Base-by-base conservation (phyloP, 768 basidiomycete genomes). In the Podaxis sp. region DNA sequence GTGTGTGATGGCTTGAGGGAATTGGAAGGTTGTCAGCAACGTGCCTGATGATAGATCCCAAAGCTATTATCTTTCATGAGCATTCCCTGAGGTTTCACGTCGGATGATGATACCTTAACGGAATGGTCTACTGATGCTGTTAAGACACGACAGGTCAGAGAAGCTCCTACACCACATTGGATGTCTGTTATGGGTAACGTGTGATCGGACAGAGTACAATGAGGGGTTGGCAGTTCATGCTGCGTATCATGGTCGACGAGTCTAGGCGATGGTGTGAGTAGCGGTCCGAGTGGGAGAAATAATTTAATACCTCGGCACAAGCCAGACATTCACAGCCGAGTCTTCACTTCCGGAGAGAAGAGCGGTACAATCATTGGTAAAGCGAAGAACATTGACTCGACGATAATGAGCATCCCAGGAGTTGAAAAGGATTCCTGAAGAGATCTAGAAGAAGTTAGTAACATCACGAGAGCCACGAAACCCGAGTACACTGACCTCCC, bases 371-470 rank as follows among this genome's bases (percentile, higher is more conserved):
- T 97, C 95, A 18, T 79, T 78, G 7, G 93, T 90, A 71, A 98
- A 98, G 46, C 83, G 85, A 1, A 98, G 74, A 7, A 89, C 87
- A 62, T 84, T 90, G 55, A 98, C 83, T 69, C 87, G 82, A 61
- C 96, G 90, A 75, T 98, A 99, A 72, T 98, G 96, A 16, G 95
- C 95, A 62, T 98, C 95, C 86, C 95, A 95, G 0, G 91, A 83
- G 65, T 89, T 86, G 77, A 87, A 93, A 50, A 98, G 77, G 56
- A 95, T 87, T n/a, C 95, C 95, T n/a, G 95, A 97, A 9, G 90
- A 80, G 65, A 93, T 79, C 94, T 97, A 57, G 18, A 23, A 57
- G 58, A 47, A 61, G 57, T 52, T 40, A 57, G 32, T 51, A 25
- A 18, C 25, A 53, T 28, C 16, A 21, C 25, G 27, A 23, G 52